Conservation (phyloP, 2,329 filamentous ascomycete genomes). For the Phialemoniopsis sp. region DNA sequence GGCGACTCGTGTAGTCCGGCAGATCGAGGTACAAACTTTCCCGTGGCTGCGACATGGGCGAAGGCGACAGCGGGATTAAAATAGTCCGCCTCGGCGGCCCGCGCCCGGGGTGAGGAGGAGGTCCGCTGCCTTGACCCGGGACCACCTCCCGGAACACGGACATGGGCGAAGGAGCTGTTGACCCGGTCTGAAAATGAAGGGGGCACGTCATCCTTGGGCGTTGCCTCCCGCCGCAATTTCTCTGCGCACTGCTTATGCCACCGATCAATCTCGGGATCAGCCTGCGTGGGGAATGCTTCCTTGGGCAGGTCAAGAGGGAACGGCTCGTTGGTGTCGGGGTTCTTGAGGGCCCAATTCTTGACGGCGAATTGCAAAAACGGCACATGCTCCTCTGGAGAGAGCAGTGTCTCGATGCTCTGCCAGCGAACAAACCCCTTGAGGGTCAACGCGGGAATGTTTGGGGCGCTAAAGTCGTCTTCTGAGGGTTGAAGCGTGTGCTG, state of each 20-base stretch:
- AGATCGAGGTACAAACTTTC: too few species aligned
- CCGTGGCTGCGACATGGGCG: conserved; percentile 27
- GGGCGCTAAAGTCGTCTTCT: conserved; percentile 67
- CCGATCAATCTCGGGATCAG: conserved; percentile 74
- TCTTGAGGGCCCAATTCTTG: conserved; percentile 68
- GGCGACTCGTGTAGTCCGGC: too few species aligned
- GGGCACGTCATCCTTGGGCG: conserved; percentile 26
- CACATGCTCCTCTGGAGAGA: conserved; percentile 85
- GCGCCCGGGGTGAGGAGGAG: conserved; percentile 2
- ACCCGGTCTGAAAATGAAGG: conserved; percentile 13
- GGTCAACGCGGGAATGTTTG: conserved; percentile 79
- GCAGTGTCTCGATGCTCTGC: conserved; percentile 86
- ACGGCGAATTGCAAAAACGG: conserved; percentile 79
- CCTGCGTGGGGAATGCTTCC: conserved; percentile 63
- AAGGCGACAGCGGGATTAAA: conserved; percentile 32
- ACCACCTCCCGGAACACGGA: conserved; percentile 10
- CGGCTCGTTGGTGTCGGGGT: conserved; percentile 67
- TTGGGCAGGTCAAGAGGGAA: conserved; percentile 59
- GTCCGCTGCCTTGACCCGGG: background rate
- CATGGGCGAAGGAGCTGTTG: conserved; percentile 20
- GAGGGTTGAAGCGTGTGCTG: conserved; percentile 81
- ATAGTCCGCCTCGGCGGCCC: conserved; percentile 23
- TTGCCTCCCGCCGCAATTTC: conserved; percentile 60
- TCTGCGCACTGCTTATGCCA: conserved; percentile 82
- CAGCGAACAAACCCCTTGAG: conserved; percentile 83